phyloP scores from a whole-genome alignment of 2,329 filamentous ascomycete species.

The Fusarium armeniacum region DNA sequence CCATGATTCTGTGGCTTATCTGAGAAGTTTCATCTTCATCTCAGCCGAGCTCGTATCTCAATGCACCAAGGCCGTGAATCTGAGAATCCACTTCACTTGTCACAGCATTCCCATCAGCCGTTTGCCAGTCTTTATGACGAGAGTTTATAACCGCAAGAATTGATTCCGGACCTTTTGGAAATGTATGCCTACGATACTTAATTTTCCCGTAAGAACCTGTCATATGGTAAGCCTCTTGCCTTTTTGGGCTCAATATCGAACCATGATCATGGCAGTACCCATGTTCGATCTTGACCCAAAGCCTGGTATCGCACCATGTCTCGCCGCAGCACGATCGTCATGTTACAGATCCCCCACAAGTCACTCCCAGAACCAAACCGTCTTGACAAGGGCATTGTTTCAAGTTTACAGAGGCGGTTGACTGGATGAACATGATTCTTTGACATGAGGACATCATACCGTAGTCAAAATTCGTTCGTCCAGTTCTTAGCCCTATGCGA shows the following conservation, averaged over 20 bases:
- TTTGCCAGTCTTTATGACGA: slow-evolving; percentile 7
- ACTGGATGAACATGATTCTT: slow-evolving; percentile 20
- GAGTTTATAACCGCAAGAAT: slow-evolving; percentile 7
- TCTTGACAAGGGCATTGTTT: slow-evolving; percentile 38
- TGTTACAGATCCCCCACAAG: slow-evolving; percentile 36
- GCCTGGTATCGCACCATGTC: slow-evolving; percentile 46
- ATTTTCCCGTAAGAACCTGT: slow-evolving; percentile 15
- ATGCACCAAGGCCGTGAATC: slow-evolving; percentile 30
- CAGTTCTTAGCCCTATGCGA: slow-evolving; percentile 22
- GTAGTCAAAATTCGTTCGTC: slow-evolving; percentile 31
- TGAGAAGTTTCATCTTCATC: slow-evolving; percentile 45
- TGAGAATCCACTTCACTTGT: slow-evolving; percentile 28
- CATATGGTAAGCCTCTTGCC: slow-evolving; percentile 9
- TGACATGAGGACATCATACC: slow-evolving; percentile 33
- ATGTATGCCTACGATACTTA: slow-evolving; percentile 3
- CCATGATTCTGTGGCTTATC: slow-evolving; percentile 31
- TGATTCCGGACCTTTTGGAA: slow-evolving; percentile 13
- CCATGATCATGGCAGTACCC: slow-evolving; percentile 37
- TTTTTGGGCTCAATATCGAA: slow-evolving; percentile 42
- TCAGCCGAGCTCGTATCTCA: slow-evolving; percentile 34
- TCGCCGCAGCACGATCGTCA: slow-evolving; percentile 28
- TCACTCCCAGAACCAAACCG: slow-evolving; percentile 12
- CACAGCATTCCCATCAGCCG: slow-evolving; percentile 16
- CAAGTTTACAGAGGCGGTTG: slow-evolving; percentile 32
- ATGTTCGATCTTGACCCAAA: slow-evolving; percentile 38